A percentile compares a stretch with the other conserved stretches of the same genome.
Evolutionary conservation across 1,284 basidiomycete genomes (phyloP).

Genomic region (Bothia castanella): DNA sequence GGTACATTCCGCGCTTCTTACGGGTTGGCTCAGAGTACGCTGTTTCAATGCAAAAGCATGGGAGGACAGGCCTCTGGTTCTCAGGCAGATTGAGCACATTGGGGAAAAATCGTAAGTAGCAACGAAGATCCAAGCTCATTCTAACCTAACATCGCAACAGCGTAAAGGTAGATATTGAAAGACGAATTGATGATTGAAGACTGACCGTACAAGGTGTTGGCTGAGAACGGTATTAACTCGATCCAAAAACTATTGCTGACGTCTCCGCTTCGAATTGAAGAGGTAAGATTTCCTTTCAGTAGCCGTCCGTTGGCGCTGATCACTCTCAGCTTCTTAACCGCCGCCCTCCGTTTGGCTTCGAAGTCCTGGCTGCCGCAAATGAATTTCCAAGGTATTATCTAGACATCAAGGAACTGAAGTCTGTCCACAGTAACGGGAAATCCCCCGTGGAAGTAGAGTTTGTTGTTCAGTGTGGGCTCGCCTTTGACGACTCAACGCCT

Average conservation of each 20-base stretch:
- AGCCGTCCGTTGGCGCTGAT: constrained; percentile 4
- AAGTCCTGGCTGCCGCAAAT: constrained; percentile 55
- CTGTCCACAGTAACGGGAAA: constrained; percentile 41
- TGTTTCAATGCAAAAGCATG: constrained; percentile 76
- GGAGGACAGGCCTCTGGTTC: constrained; percentile 77
- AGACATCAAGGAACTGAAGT: constrained; percentile 43
- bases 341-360: constrained; percentile 65
- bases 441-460: constrained; percentile 60
- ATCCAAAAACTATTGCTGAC: constrained; percentile 55
- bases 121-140: not conserved
- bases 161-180: constrained; percentile 46
- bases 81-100: constrained; percentile 76
- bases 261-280: constrained; percentile 58
- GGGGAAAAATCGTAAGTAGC: constrained; percentile 78
- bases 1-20: constrained; percentile 9
- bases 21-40: constrained; percentile 47
- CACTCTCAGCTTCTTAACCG: constrained; percentile 66
- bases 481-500: constrained; percentile 26
- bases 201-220: constrained; percentile 52
- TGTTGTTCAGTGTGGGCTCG: constrained; percentile 52
- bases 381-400: constrained; percentile 65
- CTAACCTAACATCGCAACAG: constrained; percentile 31
- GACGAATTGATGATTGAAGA: not conserved
- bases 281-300: constrained; percentile 39
- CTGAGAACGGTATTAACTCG: constrained; percentile 65